Base-by-base conservation (phyloP, 1,284 basidiomycete species). In the Vanrija sp. region DNA sequence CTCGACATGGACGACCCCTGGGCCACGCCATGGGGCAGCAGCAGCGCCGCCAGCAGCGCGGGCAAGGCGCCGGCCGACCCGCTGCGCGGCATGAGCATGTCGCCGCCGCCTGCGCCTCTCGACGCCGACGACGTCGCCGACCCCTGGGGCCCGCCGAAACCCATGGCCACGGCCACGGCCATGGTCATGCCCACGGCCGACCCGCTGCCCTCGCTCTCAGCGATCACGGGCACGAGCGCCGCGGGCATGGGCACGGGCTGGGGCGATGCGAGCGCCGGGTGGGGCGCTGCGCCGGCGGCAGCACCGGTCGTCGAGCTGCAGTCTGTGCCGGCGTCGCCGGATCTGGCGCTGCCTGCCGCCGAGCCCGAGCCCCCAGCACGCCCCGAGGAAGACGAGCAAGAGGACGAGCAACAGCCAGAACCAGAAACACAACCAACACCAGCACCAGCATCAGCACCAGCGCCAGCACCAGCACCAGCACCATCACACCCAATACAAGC, bases 1-100 rank as follows among this genome's bases (percentile, higher is more conserved):
- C 28, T 28, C 28, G 7, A 28, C 43, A 61, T 61, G 59, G 59
- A 61, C 45, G 59, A 61, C 38, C 59, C 59, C 21, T 61, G 59
- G 59, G 59, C 59, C 42, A 34, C 34, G 9, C 54, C 52, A 43
- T 60, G 58, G 58, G 48, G 54, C 49, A 43, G 43, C 25, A n/a
- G n/a, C n/a, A n/a, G n/a, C n/a, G n/a, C n/a, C n/a, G 26, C 46
- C 28, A 38, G 34, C 34, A 12, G 34, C 34, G 34, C 9, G 10
- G 10, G 34, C 34, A 25, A 38, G n/a, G 21, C 49, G 18, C 48
- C 47, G 23, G 34, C 23, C 38, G 40, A 48, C 39, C 45, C 43
- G 42, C 34, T 34, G 9, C 53, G 49, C 43, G 12, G 28, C 19
- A 54, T 60, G 51, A 44, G 46, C 44, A 38, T 52, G 38, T 55